Base-by-base conservation (phyloP, 257 asterid genomes). In the Penstemon eatonii region DNA sequence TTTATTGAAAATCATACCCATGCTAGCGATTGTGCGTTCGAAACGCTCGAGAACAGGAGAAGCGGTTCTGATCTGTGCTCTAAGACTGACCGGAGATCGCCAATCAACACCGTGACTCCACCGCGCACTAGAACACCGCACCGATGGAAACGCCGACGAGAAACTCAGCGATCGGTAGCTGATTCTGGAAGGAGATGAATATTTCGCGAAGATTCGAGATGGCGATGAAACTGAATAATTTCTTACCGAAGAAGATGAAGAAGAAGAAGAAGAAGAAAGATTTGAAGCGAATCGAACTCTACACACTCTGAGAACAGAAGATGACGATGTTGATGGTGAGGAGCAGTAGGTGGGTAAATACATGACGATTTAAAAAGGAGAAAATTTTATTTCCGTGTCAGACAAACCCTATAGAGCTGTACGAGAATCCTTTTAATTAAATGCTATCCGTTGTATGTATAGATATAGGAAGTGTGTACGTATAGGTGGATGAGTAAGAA, bases 11-110 rank as follows among this genome's bases (percentile, higher is more conserved):
- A 3, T 54, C 61, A 66, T 89, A 89, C 96, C 96, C 96, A 89
- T 89, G 56, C 91, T 71, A 49, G 90, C 80, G 66, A 84, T 62
- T 71, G 69, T 86, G 69, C 89, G 85, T 39, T 87, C 83, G 69
- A 85, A 82, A 25, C 77, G 78, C 69, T 82, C 81, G 72, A 88
- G 52, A 64, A 75, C 77, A 8, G 94, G 83, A 60, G 88, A 73
- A 2, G 68, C 71, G 3, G 83, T 51, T 49, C 84, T 82, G 84
- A 85, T 85, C 84, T 78, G 95, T 78, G 91, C 86, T 73, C 73
- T 76, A 38, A 84, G 81, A 79, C 80, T 79, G 51, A 69, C 67
- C 64, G 86, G 86, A 15, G 84, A 84, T 55, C 80, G 66, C 81
- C 80, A 78, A 58, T 55, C 79, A 72, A 60, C 80, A 41, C 89